Evolutionary conservation across 768 basidiomycete genomes (phyloP), one percentile per base, ranked within the genome.

Genomic region (Auriculariales sp.): DNA sequence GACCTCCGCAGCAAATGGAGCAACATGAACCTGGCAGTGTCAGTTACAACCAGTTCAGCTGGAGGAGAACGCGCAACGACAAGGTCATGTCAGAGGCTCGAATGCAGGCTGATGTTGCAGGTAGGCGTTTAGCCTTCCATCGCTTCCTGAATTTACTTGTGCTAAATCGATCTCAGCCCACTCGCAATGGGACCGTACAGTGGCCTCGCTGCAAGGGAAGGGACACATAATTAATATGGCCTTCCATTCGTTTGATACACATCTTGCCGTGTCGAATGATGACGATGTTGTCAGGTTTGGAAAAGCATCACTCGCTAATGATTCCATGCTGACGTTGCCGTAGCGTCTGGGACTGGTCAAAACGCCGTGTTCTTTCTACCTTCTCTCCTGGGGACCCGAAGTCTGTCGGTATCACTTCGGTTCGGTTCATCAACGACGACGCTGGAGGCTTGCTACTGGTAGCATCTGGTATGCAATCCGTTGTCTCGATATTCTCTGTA

Each of bases 281-380:
- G 68, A 72, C 22, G 89, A 94, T 60, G 78, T 83, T 65, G 78
- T 98, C 55, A 84, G 78, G 91, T 94, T 51, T 28, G 70, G 63
- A 1, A 11, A 9, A 3, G 19, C 11, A 32, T 53, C 49, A 27
- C 46, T 28, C 25, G 9, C 6, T 17, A 30, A 7, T 14, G 31
- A 14, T 25, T 28, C 46, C 33, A 22, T 51, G 29, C 47, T 55
- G 32, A 59, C 24, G 3, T 42, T 10, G 46, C 12, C 10, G 2
- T 52, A 97, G 93, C 54, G 82, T 98, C 12, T 97, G 87, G 81
- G 92, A 99, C 58, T 98, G 94, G 94, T 78, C 85, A 46, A 75
- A 76, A 47, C 77, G 81, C 47, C 81, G 78, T 56, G 77, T 81
- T 25, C 60, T 98, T 49, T 83, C 80, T 53, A 74, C 78, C 50